Percentiles rank a stretch among this genome's conserved stretches.
phyloP scores from a whole-genome alignment of 108 stramenopile species.

The Skeletonema costatum region DNA sequence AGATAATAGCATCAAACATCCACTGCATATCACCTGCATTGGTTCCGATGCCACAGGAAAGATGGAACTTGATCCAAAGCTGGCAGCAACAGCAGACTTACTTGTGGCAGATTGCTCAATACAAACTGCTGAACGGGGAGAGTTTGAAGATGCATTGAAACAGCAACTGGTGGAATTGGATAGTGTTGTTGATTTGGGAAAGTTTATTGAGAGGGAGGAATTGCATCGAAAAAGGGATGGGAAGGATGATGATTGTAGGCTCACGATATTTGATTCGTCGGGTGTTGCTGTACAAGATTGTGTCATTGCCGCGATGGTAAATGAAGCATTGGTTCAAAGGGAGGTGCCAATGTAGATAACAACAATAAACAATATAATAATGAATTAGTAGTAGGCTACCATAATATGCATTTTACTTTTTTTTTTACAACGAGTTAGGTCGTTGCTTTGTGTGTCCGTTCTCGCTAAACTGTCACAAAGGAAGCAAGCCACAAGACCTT shows the following conservation, averaged over 20 bases:
- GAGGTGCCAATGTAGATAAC: background rate
- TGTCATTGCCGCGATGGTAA: conserved; percentile 62
- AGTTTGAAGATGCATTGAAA: conserved; percentile 51
- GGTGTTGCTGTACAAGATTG: conserved; percentile 79
- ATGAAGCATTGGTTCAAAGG: conserved; percentile 24
- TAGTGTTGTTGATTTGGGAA: conserved; percentile 55
- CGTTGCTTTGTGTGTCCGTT: too few species aligned
- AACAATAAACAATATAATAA: too few species aligned
- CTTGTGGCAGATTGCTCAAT: conserved; percentile 60
- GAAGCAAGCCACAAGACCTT: too few species aligned
- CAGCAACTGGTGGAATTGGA: conserved; percentile 20
- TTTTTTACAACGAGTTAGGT: too few species aligned
- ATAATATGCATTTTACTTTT: too few species aligned
- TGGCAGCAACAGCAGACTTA: conserved; percentile 56
- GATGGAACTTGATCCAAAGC: conserved; percentile 48
- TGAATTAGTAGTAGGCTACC: too few species aligned
- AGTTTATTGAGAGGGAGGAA: conserved; percentile 26
- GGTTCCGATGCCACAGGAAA: conserved; percentile 79
- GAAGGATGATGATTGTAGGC: conserved; percentile 35
- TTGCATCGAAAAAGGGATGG: conserved; percentile 27
- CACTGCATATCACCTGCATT: conserved; percentile 67
- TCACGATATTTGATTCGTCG: conserved; percentile 74
- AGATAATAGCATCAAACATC: background rate
- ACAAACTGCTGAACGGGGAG: conserved; percentile 62
- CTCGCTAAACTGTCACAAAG: too few species aligned